Conservation (phyloP, 1,284 basidiomycete genomes). For the Cryptococcus hybrid region DNA sequence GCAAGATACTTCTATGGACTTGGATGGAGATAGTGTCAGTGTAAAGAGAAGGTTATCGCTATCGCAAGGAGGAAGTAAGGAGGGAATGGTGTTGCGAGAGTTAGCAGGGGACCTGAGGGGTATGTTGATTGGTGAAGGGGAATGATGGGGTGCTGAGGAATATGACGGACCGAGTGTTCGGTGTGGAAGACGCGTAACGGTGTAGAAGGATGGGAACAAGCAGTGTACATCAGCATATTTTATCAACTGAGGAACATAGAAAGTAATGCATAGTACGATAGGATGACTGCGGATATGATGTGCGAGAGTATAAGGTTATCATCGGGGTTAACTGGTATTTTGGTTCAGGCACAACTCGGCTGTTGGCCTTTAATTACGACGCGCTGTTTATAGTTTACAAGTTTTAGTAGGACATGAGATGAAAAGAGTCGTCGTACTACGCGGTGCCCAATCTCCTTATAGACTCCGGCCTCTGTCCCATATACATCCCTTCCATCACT, state of each 20-base stretch:
- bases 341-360: too few relatives aligned
- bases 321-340: too few relatives aligned
- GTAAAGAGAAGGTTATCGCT: constrained; percentile 21
- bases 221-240: background rate
- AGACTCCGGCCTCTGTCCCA: background rate
- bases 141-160: constrained; percentile 12
- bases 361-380: too few relatives aligned
- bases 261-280: too few relatives aligned
- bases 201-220: background rate
- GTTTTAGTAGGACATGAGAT: background rate
- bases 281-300: too few relatives aligned
- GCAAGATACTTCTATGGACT: constrained; percentile 8
- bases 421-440: background rate
- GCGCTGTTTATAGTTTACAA: background rate
- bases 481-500: background rate
- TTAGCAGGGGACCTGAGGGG: constrained; percentile 69
- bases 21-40: constrained; percentile 43
- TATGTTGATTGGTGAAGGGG: constrained; percentile 51
- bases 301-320: too few relatives aligned
- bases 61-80: constrained; percentile 52
- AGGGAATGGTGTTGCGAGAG: constrained; percentile 70
- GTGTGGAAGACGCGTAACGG: background rate
- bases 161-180: constrained; percentile 16
- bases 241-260: too few relatives aligned
- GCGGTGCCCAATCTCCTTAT: background rate